phyloP scores from a whole-genome alignment of 768 basidiomycete species.

The Lyophyllum shimeji region DNA sequence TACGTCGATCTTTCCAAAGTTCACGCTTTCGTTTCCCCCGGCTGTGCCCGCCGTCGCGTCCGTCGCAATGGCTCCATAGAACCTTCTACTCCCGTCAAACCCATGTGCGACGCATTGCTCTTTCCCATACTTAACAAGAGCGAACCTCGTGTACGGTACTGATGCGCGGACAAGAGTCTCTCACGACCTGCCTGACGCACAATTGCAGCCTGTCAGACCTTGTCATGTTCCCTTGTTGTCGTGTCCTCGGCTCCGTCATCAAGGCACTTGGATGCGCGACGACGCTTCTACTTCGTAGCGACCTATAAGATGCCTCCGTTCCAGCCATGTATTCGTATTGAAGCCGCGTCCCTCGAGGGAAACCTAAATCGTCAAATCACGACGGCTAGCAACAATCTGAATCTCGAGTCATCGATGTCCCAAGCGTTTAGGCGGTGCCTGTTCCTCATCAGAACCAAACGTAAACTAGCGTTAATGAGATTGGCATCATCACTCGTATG shows the following conservation, averaged over 20 bases:
- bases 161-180: background rate
- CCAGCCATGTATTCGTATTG: background rate
- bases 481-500: background rate
- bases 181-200: background rate
- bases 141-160: background rate
- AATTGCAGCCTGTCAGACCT: background rate
- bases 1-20: too few species aligned
- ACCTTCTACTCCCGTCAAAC: background rate
- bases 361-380: background rate
- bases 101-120: background rate
- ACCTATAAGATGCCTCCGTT: background rate
- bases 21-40: too few species aligned
- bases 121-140: background rate
- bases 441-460: background rate
- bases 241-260: background rate
- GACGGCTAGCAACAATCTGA: background rate
- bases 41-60: too few species aligned
- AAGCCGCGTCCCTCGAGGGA: background rate
- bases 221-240: background rate
- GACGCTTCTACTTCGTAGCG: background rate
- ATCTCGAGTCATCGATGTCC: too few species aligned
- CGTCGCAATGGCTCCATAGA: too few species aligned
- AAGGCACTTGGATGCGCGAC: background rate
- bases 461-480: slow-evolving; percentile 2
- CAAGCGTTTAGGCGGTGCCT: background rate